Conservation (phyloP, 2,329 filamentous ascomycete species). For the Verticillium zaregamsianum region DNA sequence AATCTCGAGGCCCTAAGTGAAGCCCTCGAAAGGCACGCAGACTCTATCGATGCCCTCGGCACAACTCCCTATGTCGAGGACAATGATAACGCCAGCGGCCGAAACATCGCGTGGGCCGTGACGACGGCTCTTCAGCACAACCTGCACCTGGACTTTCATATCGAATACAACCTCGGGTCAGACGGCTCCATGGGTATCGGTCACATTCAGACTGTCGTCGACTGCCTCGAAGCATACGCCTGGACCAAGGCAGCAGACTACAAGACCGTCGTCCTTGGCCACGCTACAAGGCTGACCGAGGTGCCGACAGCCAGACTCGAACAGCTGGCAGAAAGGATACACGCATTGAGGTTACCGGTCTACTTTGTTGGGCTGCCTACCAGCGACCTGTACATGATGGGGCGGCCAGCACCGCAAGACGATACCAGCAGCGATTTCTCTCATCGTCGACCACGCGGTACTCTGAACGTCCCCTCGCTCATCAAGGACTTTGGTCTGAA, state of each 20-base stretch:
- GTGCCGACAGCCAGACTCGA: conserved; percentile 46
- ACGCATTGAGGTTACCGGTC: conserved; percentile 46
- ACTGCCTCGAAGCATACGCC: conserved; percentile 38
- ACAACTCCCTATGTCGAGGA: conserved; percentile 68
- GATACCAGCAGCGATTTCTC: conserved; percentile 11
- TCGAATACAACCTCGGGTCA: conserved; percentile 63
- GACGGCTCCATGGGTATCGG: conserved; percentile 32
- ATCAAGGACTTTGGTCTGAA: conserved; percentile 54
- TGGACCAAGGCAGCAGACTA: conserved; percentile 41
- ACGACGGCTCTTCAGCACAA: conserved; percentile 42
- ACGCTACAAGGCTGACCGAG: conserved; percentile 63
- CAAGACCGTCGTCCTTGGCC: conserved; percentile 57
- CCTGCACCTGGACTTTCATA: conserved; percentile 65
- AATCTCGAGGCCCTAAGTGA: conserved; percentile 44
- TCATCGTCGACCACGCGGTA: conserved; percentile 44
- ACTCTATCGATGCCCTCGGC: conserved; percentile 55
- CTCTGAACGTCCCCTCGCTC: conserved; percentile 56
- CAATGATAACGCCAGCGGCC: conserved; percentile 37
- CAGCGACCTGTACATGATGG: conserved; percentile 72
- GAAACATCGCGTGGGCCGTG: conserved; percentile 62
- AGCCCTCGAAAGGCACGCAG: conserved; percentile 19
- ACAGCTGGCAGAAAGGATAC: conserved; percentile 42
- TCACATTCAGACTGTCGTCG: conserved; percentile 50
- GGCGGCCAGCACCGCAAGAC: conserved; percentile 25
- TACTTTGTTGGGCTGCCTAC: conserved; percentile 67